phyloP scores from a whole-genome alignment of 306 rosid genomes.

The Malus asiatica region DNA sequence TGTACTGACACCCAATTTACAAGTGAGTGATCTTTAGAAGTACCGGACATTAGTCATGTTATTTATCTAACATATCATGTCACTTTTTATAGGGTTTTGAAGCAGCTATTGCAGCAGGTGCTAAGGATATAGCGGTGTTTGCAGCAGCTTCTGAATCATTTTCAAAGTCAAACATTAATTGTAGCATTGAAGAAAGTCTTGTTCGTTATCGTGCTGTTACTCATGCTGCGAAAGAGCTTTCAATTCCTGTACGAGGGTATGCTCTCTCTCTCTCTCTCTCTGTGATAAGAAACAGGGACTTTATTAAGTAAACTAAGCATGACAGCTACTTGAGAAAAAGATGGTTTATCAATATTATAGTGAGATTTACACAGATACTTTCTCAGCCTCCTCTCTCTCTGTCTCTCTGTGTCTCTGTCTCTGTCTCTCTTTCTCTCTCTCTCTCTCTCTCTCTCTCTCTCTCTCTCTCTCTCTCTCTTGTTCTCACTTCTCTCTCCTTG shows the following conservation, averaged over 20 bases:
- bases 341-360: neutral
- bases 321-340: neutral
- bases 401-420: neutral
- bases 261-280: neutral
- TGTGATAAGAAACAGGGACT: neutral
- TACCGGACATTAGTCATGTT: neutral
- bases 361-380: neutral
- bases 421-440: neutral
- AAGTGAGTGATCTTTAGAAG: constrained; percentile 32
- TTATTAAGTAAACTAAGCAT: neutral
- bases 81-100: constrained; percentile 58
- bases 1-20: constrained; percentile 80
- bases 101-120: constrained; percentile 86
- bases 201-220: constrained; percentile 60
- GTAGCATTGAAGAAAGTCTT: constrained; percentile 82
- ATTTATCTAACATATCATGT: constrained; percentile 14
- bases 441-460: neutral
- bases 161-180: constrained; percentile 82
- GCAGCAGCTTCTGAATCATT: constrained; percentile 92
- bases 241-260: constrained; percentile 87
- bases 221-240: constrained; percentile 65
- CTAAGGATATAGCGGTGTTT: constrained; percentile 79
- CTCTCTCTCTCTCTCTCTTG: neutral
- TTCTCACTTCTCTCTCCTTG: neutral
- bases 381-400: neutral